Percentiles rank a stretch among this genome's conserved stretches.
Conservation (phyloP, 768 basidiomycete species). For the Rubroboletus pulcherrimus region DNA sequence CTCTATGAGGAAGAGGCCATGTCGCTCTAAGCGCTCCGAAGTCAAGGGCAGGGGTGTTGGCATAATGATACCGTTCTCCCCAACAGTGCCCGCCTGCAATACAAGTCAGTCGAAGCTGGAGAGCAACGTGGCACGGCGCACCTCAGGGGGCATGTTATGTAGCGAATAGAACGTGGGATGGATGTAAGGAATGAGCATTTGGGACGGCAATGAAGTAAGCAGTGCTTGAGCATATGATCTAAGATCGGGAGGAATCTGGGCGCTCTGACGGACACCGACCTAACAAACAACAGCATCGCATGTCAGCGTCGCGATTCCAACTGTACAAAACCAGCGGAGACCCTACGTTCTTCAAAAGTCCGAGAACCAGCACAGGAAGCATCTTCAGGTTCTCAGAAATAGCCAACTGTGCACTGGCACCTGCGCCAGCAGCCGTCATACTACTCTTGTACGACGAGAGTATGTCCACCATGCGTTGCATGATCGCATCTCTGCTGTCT, state of each 20-base stretch:
- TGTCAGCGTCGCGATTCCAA: not conserved
- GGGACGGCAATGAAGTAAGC: constrained; percentile 85
- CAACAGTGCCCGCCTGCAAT: constrained; percentile 80
- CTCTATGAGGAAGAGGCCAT: constrained; percentile 95
- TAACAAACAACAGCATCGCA: constrained; percentile 25
- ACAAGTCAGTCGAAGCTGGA: constrained; percentile 1
- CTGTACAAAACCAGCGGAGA: constrained; percentile 21
- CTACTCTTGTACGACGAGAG: constrained; percentile 89
- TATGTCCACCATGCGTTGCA: constrained; percentile 81
- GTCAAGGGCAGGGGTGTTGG: constrained; percentile 87
- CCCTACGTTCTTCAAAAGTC: constrained; percentile 85
- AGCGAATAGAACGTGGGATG: constrained; percentile 94
- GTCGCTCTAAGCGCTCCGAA: constrained; percentile 91
- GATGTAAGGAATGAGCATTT: constrained; percentile 88
- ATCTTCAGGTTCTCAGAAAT: constrained; percentile 93
- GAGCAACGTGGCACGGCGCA: constrained; percentile 30
- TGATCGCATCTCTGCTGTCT: constrained; percentile 81
- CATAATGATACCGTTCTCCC: constrained; percentile 83
- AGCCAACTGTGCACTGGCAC: constrained; percentile 91
- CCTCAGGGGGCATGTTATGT: constrained; percentile 94
- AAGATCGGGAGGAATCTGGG: constrained; percentile 95
- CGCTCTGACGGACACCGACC: constrained; percentile 94
- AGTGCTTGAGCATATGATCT: constrained; percentile 93
- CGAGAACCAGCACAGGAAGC: constrained; percentile 86
- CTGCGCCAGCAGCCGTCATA: constrained; percentile 91